phyloP scores from a whole-genome alignment of 176 grass and related monocot species.

The Pharus latifolius region DNA sequence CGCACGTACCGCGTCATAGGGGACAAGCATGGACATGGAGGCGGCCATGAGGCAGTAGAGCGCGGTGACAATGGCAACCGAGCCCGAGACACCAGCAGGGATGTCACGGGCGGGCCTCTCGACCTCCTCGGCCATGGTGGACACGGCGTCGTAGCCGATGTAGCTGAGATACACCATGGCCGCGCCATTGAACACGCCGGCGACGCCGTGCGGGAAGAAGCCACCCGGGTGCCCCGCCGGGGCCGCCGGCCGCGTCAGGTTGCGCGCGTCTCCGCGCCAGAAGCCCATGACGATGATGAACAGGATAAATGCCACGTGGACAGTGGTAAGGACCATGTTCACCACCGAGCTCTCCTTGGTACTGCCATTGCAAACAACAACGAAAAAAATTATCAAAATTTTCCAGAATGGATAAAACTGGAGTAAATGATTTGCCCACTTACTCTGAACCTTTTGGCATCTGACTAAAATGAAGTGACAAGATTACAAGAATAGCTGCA shows the following conservation, averaged over 20 bases:
- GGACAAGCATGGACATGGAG: conserved; percentile 93
- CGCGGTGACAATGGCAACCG: conserved; percentile 65
- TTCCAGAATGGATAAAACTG: background rate
- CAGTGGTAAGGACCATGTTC: conserved; percentile 73
- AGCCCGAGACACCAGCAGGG: conserved; percentile 77
- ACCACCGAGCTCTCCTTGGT: conserved; percentile 83
- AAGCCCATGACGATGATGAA: conserved; percentile 87
- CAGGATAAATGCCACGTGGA: conserved; percentile 79
- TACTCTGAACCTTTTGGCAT: background rate
- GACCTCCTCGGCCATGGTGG: conserved; percentile 99
- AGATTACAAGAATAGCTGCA: background rate
- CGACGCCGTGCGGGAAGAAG: conserved; percentile 65
- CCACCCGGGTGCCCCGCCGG: conserved; percentile 39
- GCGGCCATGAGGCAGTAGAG: conserved; percentile 98
- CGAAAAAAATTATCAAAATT: background rate
- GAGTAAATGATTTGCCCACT: background rate
- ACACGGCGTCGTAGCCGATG: conserved; percentile 98
- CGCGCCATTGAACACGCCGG: conserved; percentile 78
- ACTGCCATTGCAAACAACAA: background rate
- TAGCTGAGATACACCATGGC: conserved; percentile 97
- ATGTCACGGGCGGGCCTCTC: conserved; percentile 61
- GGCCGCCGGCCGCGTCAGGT: conserved; percentile 59
- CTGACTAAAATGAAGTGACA: background rate
- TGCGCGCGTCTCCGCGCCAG: conserved; percentile 49
- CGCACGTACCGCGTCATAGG: conserved; percentile 70